Percentiles rank a stretch among this genome's conserved stretches.
phyloP scores from a whole-genome alignment of 495 filamentous ascomycete species.

The Penicillium ucsense region DNA sequence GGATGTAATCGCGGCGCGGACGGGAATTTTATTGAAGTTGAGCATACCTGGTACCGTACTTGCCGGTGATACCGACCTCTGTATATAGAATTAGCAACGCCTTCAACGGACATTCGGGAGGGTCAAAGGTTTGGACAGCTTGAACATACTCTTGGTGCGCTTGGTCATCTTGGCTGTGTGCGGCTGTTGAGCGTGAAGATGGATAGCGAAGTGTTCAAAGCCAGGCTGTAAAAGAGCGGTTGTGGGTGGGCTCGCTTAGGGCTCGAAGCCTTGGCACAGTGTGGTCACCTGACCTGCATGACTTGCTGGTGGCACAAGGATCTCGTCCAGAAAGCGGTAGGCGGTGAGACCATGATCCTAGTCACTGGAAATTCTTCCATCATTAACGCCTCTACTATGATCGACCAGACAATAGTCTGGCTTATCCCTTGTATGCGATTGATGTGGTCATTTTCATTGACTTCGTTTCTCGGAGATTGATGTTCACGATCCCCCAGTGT shows the following conservation, averaged over 20 bases:
- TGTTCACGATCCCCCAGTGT: no score
- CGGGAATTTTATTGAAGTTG: constrained; percentile 7
- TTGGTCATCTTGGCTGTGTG: constrained; percentile 74
- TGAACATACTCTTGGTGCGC: constrained; percentile 73
- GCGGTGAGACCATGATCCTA: background rate
- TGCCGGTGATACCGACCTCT: constrained; percentile 81
- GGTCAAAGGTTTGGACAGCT: constrained; percentile 2
- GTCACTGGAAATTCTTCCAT: no score
- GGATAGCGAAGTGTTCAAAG: constrained; percentile 34
- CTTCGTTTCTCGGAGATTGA: background rate
- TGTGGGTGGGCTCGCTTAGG: constrained; percentile 44
- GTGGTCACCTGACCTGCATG: constrained; percentile 13
- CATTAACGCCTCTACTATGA: no score
- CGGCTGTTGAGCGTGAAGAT: constrained; percentile 37
- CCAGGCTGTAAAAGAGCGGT: constrained; percentile 29
- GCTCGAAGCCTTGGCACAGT: constrained; percentile 20
- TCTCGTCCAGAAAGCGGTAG: background rate
- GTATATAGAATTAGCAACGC: constrained; percentile 23
- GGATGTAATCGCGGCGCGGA: constrained; percentile 8
- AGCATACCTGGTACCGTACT: constrained; percentile 59
- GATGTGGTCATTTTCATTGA: background rate
- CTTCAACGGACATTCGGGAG: background rate
- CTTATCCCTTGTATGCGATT: background rate
- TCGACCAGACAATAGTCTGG: no score
- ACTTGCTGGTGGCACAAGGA: background rate